Percentiles rank a stretch among this genome's conserved stretches.
phyloP scores from a whole-genome alignment of 345 rosid genomes.

The Eucalyptus victrix region DNA sequence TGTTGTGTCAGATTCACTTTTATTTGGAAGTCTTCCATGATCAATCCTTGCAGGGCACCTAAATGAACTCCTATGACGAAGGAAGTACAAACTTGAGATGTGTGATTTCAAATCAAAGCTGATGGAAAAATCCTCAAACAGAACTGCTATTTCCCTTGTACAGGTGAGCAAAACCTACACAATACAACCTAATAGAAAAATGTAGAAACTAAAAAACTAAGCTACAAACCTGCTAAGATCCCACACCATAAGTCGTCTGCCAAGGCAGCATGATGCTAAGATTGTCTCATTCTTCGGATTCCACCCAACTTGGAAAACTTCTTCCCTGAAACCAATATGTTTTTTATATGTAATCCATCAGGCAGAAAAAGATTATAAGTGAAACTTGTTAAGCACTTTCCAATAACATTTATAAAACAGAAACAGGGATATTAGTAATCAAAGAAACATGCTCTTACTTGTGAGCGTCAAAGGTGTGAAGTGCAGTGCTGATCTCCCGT shows the following conservation, averaged over 20 bases:
- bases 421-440: background rate
- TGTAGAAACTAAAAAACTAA: background rate
- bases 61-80: background rate
- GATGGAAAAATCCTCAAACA: background rate
- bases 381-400: background rate
- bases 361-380: background rate
- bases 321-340: constrained; percentile 47
- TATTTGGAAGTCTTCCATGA: background rate
- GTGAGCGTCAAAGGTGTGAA: constrained; percentile 93
- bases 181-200: background rate
- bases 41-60: background rate
- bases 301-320: constrained; percentile 99
- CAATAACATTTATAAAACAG: background rate
- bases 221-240: constrained; percentile 89
- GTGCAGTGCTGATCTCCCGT: constrained; percentile 74
- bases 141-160: background rate
- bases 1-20: background rate
- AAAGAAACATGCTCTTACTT: constrained; percentile 36
- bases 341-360: background rate
- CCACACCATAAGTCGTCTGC: constrained; percentile 99
- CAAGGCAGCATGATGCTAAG: constrained; percentile 97
- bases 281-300: constrained; percentile 95
- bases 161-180: background rate
- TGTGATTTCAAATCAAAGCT: background rate
- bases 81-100: background rate